Conservation (phyloP, 2,329 filamentous ascomycete species). For the Ambrosiella xylebori region DNA sequence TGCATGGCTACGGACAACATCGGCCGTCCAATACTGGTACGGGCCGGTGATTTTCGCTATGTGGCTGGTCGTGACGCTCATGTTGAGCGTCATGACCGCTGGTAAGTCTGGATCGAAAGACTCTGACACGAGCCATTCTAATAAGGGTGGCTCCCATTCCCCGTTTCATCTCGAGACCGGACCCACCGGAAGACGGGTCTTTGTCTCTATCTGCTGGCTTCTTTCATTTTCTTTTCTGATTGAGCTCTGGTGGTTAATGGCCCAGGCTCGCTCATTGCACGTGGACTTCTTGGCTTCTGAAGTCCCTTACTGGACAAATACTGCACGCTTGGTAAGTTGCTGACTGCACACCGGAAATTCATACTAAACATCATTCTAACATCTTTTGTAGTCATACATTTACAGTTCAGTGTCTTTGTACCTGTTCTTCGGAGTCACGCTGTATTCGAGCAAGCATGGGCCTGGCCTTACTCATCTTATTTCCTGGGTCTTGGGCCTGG, state of each 20-base stretch:
- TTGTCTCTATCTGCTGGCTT: constrained; percentile 5
- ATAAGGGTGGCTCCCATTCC: not conserved
- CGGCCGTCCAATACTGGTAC: not conserved
- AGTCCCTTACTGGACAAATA: constrained; percentile 6
- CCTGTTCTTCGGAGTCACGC: constrained; percentile 7
- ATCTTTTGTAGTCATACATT: constrained; percentile 6
- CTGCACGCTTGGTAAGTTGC: constrained; percentile 9
- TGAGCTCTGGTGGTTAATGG: constrained; percentile 9
- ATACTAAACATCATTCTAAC: not conserved
- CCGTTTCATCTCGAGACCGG: constrained; percentile 8
- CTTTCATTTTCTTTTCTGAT: constrained; percentile 4
- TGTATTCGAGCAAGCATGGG: constrained; percentile 23
- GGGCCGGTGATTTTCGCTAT: not conserved
- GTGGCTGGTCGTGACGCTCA: not conserved
- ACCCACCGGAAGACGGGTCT: constrained; percentile 8
- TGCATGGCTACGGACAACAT: not conserved
- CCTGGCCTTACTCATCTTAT: constrained; percentile 65
- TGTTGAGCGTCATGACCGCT: not conserved
- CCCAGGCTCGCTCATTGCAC: not conserved
- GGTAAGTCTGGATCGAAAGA: not conserved
- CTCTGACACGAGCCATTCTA: not conserved
- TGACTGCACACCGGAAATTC: not conserved
- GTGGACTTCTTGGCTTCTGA: constrained; percentile 6
- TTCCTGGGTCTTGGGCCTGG: constrained; percentile 59
- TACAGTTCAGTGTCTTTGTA: constrained; percentile 8